Conservation (phyloP, 2,329 filamentous ascomycete species). For the Aureobasidium melanogenum region DNA sequence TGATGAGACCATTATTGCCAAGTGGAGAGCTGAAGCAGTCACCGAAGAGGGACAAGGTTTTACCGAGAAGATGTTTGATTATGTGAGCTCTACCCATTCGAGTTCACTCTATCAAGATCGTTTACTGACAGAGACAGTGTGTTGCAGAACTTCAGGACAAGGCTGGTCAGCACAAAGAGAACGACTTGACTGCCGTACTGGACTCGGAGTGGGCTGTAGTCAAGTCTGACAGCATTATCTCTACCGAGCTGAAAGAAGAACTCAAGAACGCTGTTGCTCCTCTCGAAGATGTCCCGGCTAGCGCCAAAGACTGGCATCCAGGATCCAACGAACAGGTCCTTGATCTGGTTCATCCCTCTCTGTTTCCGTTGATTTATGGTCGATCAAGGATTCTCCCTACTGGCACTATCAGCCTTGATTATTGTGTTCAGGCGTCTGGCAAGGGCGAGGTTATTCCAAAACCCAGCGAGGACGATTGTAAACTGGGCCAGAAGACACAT, state of each 20-base stretch:
- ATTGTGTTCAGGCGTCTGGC: slow-evolving; percentile 25
- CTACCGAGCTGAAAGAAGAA: slow-evolving; percentile 28
- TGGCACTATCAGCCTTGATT: slow-evolving; percentile 21
- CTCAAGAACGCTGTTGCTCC: slow-evolving; percentile 36
- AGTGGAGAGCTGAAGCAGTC: slow-evolving; percentile 18
- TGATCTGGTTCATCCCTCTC: slow-evolving; percentile 55
- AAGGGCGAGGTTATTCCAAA: slow-evolving; percentile 17
- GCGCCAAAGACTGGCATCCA: slow-evolving; percentile 53
- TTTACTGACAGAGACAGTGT: slow-evolving; percentile 14
- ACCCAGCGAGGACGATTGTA: slow-evolving; percentile 8
- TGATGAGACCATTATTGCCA: slow-evolving; percentile 21
- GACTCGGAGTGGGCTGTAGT: slow-evolving; percentile 38
- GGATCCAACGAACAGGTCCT: slow-evolving; percentile 48
- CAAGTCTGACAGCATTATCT: slow-evolving; percentile 45
- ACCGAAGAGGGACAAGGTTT: slow-evolving; percentile 11
- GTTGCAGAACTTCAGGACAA: slow-evolving; percentile 44
- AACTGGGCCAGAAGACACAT: not conserved
- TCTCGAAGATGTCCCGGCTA: slow-evolving; percentile 44
- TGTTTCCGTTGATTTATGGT: slow-evolving; percentile 53
- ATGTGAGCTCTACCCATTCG: slow-evolving; percentile 2
- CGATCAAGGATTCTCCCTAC: slow-evolving; percentile 33
- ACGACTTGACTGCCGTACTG: slow-evolving; percentile 35
- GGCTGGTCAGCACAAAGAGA: slow-evolving; percentile 35
- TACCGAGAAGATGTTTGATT: slow-evolving; percentile 21
- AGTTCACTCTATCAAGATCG: too few relatives aligned